Percentiles rank a stretch among this genome's conserved stretches.
phyloP scores from a whole-genome alignment of 2,329 filamentous ascomycete species.

The Cercospora sp. region DNA sequence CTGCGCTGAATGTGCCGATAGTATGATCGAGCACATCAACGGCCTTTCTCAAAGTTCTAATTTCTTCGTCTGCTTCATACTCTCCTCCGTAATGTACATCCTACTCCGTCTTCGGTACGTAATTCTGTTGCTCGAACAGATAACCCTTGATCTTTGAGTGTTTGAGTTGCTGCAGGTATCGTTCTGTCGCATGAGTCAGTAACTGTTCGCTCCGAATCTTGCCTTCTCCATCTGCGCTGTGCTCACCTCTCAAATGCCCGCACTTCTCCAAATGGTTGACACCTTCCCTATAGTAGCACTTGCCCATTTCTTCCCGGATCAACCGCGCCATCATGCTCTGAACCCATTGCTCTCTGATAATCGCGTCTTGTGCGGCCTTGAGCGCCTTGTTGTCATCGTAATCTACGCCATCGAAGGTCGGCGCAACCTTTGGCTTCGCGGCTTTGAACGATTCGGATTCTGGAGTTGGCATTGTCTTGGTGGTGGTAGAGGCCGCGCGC shows the following conservation, averaged over 20 bases:
- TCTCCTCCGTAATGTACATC: neutral
- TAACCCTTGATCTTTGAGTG: constrained; percentile 76
- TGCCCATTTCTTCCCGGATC: constrained; percentile 78
- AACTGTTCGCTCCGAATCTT: neutral
- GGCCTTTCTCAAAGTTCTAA: neutral
- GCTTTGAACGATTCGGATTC: constrained; percentile 80
- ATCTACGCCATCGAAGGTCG: constrained; percentile 83
- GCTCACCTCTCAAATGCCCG: constrained; percentile 75
- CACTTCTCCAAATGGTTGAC: constrained; percentile 90
- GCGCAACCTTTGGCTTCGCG: constrained; percentile 78
- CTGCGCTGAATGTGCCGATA: neutral
- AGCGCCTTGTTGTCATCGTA: constrained; percentile 79
- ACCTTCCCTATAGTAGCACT: constrained; percentile 81
- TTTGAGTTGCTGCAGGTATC: constrained; percentile 76
- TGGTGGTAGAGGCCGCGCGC: neutral
- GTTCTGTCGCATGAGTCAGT: constrained; percentile 55
- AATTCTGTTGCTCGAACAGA: constrained; percentile 78
- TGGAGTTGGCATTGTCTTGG: constrained; percentile 69
- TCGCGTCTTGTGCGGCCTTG: constrained; percentile 79
- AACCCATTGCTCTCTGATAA: constrained; percentile 86
- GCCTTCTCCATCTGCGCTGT: neutral
- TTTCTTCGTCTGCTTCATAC: neutral
- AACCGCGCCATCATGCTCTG: constrained; percentile 84
- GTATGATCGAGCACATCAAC: neutral
- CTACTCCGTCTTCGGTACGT: constrained; percentile 42